Evolutionary conservation across 371 early-diverging fungal genomes (phyloP).

Genomic region (Globomyces sp.): DNA sequence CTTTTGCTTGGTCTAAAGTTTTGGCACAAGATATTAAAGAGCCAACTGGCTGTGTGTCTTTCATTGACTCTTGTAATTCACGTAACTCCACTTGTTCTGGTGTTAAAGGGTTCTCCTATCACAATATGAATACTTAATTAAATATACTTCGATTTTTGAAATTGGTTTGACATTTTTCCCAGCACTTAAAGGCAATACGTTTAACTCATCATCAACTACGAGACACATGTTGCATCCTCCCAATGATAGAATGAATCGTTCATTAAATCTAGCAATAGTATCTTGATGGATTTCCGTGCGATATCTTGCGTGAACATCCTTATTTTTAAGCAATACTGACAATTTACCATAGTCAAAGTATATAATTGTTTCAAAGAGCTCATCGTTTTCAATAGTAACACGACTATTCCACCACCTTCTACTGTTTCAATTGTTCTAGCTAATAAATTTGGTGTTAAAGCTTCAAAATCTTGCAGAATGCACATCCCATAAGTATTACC

Average conservation of each 20-base stretch:
- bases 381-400: constrained; percentile 92
- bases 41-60: constrained; percentile 86
- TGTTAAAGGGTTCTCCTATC: constrained; percentile 30
- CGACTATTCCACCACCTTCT: constrained; percentile 97
- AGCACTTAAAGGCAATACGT: constrained; percentile 88
- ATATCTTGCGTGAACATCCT: constrained; percentile 90
- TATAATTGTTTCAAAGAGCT: constrained; percentile 93
- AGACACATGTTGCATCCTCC: constrained; percentile 88
- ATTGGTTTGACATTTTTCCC: constrained; percentile 90
- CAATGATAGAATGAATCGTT: constrained; percentile 94
- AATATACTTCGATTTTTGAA: constrained; percentile 38
- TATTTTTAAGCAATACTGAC: no score
- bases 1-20: constrained; percentile 95
- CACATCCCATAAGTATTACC: constrained; percentile 99
- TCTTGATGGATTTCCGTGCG: constrained; percentile 92
- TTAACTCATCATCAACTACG: constrained; percentile 95
- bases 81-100: constrained; percentile 71
- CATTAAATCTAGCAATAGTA: constrained; percentile 95
- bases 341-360: constrained; percentile 84
- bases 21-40: constrained; percentile 73
- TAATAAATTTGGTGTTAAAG: constrained; percentile 96
- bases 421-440: constrained; percentile 99
- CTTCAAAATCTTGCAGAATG: constrained; percentile 97
- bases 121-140: constrained; percentile 22
- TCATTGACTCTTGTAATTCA: constrained; percentile 77